Evolutionary conservation across 2,329 filamentous ascomycete species (phyloP).

Genomic region (Monilinia polystroma): DNA sequence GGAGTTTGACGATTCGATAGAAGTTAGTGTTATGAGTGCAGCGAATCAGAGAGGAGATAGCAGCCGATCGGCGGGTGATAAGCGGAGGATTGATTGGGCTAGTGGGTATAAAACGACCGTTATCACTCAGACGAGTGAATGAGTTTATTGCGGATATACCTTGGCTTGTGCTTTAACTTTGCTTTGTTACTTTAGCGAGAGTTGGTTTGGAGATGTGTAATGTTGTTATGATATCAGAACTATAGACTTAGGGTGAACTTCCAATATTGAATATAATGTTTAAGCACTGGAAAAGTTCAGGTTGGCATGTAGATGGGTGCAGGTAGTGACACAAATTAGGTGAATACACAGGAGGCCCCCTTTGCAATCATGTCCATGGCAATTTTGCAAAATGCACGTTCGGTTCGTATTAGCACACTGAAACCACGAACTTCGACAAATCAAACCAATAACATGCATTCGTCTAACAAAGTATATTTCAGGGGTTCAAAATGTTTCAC

Average conservation of each 20-base stretch:
- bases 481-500: neutral
- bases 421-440: neutral
- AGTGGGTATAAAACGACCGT: slow-evolving; percentile 14
- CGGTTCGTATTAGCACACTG: neutral
- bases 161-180: slow-evolving; percentile 2
- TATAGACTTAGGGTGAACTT: neutral
- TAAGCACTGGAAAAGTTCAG: neutral
- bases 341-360: no score
- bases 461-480: neutral
- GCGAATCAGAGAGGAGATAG: neutral
- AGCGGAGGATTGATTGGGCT: slow-evolving; percentile 7
- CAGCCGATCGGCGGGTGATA: neutral
- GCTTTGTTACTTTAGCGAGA: slow-evolving; percentile 5
- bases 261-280: neutral
- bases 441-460: neutral
- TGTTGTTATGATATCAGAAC: neutral
- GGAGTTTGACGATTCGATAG: slow-evolving; percentile 15
- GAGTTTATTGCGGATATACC: slow-evolving; percentile 6
- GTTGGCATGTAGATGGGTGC: neutral
- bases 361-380: neutral
- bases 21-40: slow-evolving; percentile 11
- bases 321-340: neutral
- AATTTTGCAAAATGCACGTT: neutral
- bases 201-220: neutral
- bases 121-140: slow-evolving; percentile 19